Base-by-base conservation (phyloP, 2,329 filamentous ascomycete species). In the Periglandula ipomoeae region DNA sequence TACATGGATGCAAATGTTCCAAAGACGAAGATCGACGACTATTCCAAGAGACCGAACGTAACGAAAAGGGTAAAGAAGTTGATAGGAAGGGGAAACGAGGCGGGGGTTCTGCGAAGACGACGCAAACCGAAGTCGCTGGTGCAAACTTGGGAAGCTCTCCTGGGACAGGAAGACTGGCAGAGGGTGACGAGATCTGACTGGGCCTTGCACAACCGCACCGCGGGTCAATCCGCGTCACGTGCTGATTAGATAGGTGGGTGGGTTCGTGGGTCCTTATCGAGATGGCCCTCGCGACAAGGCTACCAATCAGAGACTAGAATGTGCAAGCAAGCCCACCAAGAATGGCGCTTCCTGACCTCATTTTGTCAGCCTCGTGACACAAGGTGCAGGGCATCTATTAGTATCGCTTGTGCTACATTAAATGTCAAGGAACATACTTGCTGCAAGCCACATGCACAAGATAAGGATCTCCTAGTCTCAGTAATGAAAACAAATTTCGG, bases 131-230 rank as follows among this genome's bases (percentile, higher is more conserved):
- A 48, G 40, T n/a, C 40, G 49, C 44, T 27, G 34, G 53, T 65
- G 64, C 62, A 67, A 64, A 65, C 59, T 65, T 62, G 58, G 57
- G 56, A 53, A 64, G 62, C 64, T 64, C 60, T 57, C 58, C 62
- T 60, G 55, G 58, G 27, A 40, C 26, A 45, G 10, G 27, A 35
- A 47, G 37, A 43, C 59, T 56, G 56, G 58, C 58, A 60, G 59
- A 60, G 62, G 61, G 63, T 61, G 62, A 65, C 54, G 58, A 58
- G 59, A 65, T 63, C 59, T 63, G 55, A 58, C 54, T 35, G 53
- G 57, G 46, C 24, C 51, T 58, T 53, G 56, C 58, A 54, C 54
- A 55, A 50, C 38, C 48, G 55, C 58, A 50, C 52, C 55, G 58
- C 61, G 60, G 58, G 54, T 56, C 46, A 55, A 56, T 60, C 57